Evolutionary conservation across 768 basidiomycete genomes (phyloP).

Genomic region (Pleurotus djamor): DNA sequence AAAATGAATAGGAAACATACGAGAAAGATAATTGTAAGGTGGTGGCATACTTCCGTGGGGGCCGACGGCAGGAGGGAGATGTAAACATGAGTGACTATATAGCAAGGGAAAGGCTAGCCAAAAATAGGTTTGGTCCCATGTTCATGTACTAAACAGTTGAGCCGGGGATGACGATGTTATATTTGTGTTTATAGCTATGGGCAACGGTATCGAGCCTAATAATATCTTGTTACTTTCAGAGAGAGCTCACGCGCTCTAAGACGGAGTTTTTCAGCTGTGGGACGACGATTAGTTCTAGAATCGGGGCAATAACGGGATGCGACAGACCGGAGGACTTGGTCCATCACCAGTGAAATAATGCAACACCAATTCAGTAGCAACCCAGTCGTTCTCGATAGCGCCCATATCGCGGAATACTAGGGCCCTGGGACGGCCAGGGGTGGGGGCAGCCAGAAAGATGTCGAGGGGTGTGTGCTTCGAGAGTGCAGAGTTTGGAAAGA

Average conservation of each 20-base stretch:
- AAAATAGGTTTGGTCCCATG: background rate
- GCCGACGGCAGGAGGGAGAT: background rate
- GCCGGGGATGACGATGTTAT: background rate
- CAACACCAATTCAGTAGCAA: slow-evolving; percentile 68
- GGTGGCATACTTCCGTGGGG: slow-evolving; percentile 18
- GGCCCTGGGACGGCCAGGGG: slow-evolving; percentile 44
- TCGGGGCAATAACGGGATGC: background rate
- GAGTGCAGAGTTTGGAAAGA: slow-evolving; percentile 71
- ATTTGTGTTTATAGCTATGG: background rate
- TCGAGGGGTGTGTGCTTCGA: slow-evolving; percentile 70
- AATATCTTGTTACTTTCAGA: slow-evolving; percentile 21
- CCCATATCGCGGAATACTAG: slow-evolving; percentile 75
- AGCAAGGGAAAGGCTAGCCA: slow-evolving; percentile 2
- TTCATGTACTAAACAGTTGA: background rate
- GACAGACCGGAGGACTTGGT: slow-evolving; percentile 68
- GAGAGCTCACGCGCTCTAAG: slow-evolving; percentile 32
- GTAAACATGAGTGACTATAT: background rate
- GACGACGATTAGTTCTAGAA: background rate
- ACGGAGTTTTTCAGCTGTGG: slow-evolving; percentile 53
- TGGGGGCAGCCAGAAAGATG: slow-evolving; percentile 62
- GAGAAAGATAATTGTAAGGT: slow-evolving; percentile 35
- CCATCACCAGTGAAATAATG: slow-evolving; percentile 74
- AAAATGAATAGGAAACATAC: slow-evolving; percentile 9
- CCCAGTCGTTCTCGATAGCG: slow-evolving; percentile 68
- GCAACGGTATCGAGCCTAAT: background rate